Conservation (phyloP, 441 rosid species). For the Erysimum pusillum region DNA sequence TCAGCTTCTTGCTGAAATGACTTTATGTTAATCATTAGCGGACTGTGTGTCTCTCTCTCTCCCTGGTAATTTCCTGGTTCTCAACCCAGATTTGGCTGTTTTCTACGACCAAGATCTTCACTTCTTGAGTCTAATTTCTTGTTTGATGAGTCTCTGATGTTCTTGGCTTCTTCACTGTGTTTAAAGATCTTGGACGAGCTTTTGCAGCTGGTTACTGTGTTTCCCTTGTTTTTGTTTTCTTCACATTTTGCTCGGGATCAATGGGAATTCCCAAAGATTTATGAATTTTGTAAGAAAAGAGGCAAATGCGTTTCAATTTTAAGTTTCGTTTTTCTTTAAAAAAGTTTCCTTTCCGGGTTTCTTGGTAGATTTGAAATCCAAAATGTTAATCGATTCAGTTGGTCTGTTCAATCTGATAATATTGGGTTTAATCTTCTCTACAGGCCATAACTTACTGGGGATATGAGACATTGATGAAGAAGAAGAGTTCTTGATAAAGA, state of each 20-base stretch:
- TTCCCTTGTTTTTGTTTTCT: not conserved
- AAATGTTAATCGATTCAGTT: conserved; percentile 15
- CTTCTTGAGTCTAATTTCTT: conserved; percentile 1
- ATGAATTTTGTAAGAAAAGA: not conserved
- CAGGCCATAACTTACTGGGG: conserved; percentile 40
- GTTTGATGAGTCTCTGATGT: conserved; percentile 13
- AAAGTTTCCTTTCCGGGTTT: not conserved
- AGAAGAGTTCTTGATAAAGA: conserved; percentile 44
- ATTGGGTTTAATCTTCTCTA: conserved; percentile 36
- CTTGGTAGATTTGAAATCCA: conserved; percentile 26
- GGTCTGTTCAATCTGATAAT: conserved; percentile 21
- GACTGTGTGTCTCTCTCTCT: not conserved
- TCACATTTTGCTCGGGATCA: conserved; percentile 9
- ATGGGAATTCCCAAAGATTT: conserved; percentile 28
- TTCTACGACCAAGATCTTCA: conserved; percentile 36
- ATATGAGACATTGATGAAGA: conserved; percentile 37
- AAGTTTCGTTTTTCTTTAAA: conserved; percentile 19
- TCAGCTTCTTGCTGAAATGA: conserved; percentile 47
- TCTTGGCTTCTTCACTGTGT: conserved; percentile 17
- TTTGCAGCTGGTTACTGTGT: conserved; percentile 48
- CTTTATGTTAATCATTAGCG: conserved; percentile 17
- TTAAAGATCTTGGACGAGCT: conserved; percentile 21
- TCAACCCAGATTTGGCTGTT: conserved; percentile 16
- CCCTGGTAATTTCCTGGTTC: conserved; percentile 20
- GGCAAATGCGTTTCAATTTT: conserved; percentile 38